Evolutionary conservation across 345 rosid species (phyloP), one percentile per base, ranked within the genome.

Genomic region (Heritiera littoralis): DNA sequence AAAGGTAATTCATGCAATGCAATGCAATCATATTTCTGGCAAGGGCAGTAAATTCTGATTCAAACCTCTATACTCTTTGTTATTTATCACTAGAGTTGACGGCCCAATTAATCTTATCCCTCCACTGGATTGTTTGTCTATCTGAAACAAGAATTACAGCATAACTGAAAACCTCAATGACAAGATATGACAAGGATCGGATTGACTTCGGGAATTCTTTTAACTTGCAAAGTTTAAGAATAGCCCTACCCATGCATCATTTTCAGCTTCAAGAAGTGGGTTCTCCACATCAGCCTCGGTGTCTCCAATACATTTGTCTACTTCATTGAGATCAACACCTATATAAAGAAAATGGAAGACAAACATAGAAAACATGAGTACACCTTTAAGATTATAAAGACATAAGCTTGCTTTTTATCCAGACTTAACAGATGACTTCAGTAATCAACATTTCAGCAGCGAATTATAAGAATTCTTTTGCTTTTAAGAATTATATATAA

Each of bases 81-180:
- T 86, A 85, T 96, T 96, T 69, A 96, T 90, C 40, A 94, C 94
- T 86, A 96, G 92, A 72, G 99, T 96, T 32, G 99, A 98, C 86
- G 94, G 86, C 83, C 94, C 94, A 58, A 94, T 94, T 71, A 96
- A 78, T 96, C 99, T 67, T 23, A 23, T 23, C 28, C 28, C 99
- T 67, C 99, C 99, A 75, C 99, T 93, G 35, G 97, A 81, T 66
- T 95, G 97, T 81, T 87, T 87, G 46, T 98, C 99, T 58, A 96
- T 90, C 99, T 96, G 86, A 78, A 87, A 77, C 43, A 52, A 81
- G 18, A 80, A 40, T 69, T 20, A 77, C 49, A 75, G 52, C 61
- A 79, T 67, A 18, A 69, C 28, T 51, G 59, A 65, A 65, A 59
- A 73, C 8, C n/a, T 30, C 41, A 78, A 10, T 48, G 38, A 75